Evolutionary conservation across 1,284 basidiomycete genomes (phyloP), one percentile per base, ranked within the genome.

Genomic region (Heliocybe sulcata): DNA sequence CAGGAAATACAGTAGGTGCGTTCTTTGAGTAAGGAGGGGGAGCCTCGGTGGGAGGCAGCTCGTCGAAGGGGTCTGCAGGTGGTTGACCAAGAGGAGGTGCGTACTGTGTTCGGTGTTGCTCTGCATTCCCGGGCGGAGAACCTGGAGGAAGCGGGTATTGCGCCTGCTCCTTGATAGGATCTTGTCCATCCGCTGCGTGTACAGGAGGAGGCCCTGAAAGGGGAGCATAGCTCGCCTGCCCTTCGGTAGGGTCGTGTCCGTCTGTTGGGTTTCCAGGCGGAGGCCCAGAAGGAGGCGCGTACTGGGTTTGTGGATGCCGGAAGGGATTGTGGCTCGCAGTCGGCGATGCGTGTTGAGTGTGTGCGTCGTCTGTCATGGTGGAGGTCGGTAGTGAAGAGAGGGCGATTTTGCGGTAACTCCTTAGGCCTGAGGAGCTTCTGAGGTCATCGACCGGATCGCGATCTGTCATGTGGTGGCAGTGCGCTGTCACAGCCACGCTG

Each of bases 11-110:
- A 10, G 33, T 19, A 19, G 52, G 31, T 3, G 52, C 16, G 33
- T n/a, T 53, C 35, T 45, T 53, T 11, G 52, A 27, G 52, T 53
- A 53, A 20, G 52, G 52, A 3, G 52, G 52, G 4, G 35, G 52
- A 4, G 31, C 20, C 35, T 53, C 52, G 3, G 52, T 11, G 4
- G 33, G 31, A 26, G n/a, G 3, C 8, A n/a, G 20, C 20, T 53
- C 33, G n/a, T 22, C 22, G 3, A 25, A 16, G 12, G 50, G 26
- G 31, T 38, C 22, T 20, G 12, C 4, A 10, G 50, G 50, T 3
- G 50, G 50, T 16, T 9, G 31, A 16, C 50, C 50, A 33, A 27
- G 50, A 11, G 50, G 50, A 3, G 50, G 50, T 12, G 50, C 50
- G 20, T 51, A 51, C 11, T 51, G 50, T 16, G 25, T 12, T 16